phyloP scores from a whole-genome alignment of 2,329 filamentous ascomycete genomes.

The Purpureocillium takamizusanense region DNA sequence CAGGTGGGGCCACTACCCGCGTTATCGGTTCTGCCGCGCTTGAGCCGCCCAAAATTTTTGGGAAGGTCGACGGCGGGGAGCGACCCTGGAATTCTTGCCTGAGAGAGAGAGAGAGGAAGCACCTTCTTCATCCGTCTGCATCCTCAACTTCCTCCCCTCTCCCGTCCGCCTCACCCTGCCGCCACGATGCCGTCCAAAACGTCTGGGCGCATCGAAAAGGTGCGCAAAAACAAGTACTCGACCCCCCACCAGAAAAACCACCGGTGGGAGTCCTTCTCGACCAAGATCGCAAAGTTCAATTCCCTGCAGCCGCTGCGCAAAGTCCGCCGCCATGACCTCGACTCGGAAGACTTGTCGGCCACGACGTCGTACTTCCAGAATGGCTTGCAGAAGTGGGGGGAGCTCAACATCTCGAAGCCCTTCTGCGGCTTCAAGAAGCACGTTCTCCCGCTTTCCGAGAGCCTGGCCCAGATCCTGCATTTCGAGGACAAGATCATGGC shows the following conservation, averaged over 20 bases:
- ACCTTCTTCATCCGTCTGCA: slow-evolving; percentile 11
- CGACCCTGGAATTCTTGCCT: background rate
- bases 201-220: slow-evolving; percentile 60
- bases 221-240: slow-evolving; percentile 58
- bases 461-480: slow-evolving; percentile 83
- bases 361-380: slow-evolving; percentile 82
- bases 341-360: slow-evolving; percentile 65
- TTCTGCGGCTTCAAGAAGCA: slow-evolving; percentile 72
- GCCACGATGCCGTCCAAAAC: slow-evolving; percentile 51
- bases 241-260: slow-evolving; percentile 75
- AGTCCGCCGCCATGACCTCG: slow-evolving; percentile 76
- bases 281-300: slow-evolving; percentile 83
- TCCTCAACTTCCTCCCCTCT: slow-evolving; percentile 13
- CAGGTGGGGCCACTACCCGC: slow-evolving; percentile 7
- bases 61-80: slow-evolving; percentile 18
- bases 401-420: slow-evolving; percentile 77
- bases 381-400: slow-evolving; percentile 78
- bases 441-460: slow-evolving; percentile 73
- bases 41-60: slow-evolving; percentile 24
- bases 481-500: slow-evolving; percentile 81
- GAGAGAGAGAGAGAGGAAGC: background rate
- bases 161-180: slow-evolving; percentile 10
- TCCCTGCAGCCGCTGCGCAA: slow-evolving; percentile 84
- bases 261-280: slow-evolving; percentile 83
- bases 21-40: slow-evolving; percentile 27